Evolutionary conservation across 306 rosid species (phyloP), one percentile per base, ranked within the genome.

Genomic region (Aeschynomene evenia): DNA sequence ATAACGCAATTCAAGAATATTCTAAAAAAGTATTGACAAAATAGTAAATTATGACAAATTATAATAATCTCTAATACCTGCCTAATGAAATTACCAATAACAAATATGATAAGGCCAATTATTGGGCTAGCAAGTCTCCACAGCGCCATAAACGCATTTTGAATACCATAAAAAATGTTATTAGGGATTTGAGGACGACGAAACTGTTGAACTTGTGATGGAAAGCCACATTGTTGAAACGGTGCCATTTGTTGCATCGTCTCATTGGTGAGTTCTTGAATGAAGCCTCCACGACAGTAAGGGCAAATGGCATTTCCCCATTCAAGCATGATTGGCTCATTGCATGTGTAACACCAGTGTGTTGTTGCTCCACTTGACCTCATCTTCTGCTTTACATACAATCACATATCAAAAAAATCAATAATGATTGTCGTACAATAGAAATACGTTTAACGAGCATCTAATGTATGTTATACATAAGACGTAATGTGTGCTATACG

Each of bases 281-380:
- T 80, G 31, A 87, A 87, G 70, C 90, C 88, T 37, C 61, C 82
- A n/a, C 51, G 11, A 29, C 96, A 89, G 62, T 69, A n/a, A 31
- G 90, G 90, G 84, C 96, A 89, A 37, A 29, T 31, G 59, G 26
- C 7, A 13, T 75, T 79, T 37, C 71, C 81, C 7, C 66, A 81
- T 28, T 21, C 54, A 29, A 73, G 77, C 81, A 66, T 11, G 53
- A 87, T 63, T 20, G 74, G 70, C 49, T 12, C 79, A 7, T 61
- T 59, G 82, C 92, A 89, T 16, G 53, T 54, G 61, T 85, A 42
- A 74, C 96, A 87, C 96, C 92, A 89, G 73, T 87, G 83, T 49
- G 90, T 77, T 49, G 90, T 77, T 61, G 67, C 78, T 49, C 78
- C 76, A 73, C 78, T 60, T 45, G 92, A 84, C 88, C 84, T 89